Evolutionary conservation across 192 early-diverging fungal species (phyloP).

Genomic region (Tieghemiomyces parasiticus): DNA sequence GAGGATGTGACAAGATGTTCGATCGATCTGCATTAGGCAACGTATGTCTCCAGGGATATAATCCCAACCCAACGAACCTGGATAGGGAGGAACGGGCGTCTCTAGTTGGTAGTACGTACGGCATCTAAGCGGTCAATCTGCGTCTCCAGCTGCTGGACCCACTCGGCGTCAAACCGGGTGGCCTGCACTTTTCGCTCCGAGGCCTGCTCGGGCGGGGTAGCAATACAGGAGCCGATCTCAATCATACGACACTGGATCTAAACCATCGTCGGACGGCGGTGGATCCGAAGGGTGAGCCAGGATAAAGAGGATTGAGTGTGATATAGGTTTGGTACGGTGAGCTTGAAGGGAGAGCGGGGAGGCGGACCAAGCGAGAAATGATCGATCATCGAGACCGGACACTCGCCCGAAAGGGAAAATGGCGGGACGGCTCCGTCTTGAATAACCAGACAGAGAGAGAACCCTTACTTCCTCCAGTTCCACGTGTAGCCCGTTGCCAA

Average conservation of each 20-base stretch:
- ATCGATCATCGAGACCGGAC: not conserved
- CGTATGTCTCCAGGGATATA: not conserved
- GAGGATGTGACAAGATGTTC: not conserved
- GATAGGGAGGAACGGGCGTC: not conserved
- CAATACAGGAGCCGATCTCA: conserved; percentile 11
- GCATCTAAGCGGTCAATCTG: conserved; percentile 7
- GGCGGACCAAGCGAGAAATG: no score
- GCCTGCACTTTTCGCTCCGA: not conserved
- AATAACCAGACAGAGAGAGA: not conserved
- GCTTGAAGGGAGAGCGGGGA: no score
- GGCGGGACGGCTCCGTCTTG: not conserved
- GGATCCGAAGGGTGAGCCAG: not conserved
- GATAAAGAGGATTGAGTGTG: not conserved
- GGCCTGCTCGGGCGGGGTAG: conserved; percentile 8
- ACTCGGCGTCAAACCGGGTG: conserved; percentile 9
- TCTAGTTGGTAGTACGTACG: not conserved
- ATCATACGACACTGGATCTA: conserved; percentile 10
- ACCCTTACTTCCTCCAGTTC: conserved; percentile 3
- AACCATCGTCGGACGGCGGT: not conserved
- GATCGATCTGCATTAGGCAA: not conserved
- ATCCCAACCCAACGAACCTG: not conserved
- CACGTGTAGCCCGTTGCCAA: conserved; percentile 4
- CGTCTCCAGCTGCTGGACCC: conserved; percentile 3
- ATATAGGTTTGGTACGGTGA: no score
- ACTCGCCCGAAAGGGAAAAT: not conserved